Conservation (phyloP, 108 stramenopile genomes). For the Parietichytrium sp. region DNA sequence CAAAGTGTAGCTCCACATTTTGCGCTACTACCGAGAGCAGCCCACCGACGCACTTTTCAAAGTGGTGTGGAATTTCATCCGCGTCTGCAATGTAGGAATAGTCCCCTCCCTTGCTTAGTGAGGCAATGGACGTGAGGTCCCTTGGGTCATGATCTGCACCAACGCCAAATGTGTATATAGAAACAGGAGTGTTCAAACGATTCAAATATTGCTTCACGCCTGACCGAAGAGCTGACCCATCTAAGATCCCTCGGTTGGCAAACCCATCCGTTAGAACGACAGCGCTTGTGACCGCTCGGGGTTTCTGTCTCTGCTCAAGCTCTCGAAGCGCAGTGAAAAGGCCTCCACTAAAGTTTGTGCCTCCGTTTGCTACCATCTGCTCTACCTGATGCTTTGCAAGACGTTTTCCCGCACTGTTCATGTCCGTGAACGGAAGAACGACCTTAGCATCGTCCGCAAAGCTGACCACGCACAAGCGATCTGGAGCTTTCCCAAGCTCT, state of each 20-base stretch:
- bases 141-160: not conserved
- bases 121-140: not conserved
- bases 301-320: not conserved
- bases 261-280: conserved; percentile 19
- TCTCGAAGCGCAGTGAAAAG: not conserved
- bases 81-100: not conserved
- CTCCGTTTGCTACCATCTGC: not conserved
- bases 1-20: conserved; percentile 13
- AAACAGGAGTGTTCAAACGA: not conserved
- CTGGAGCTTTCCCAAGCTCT: not conserved
- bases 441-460: conserved; percentile 14
- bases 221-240: not conserved
- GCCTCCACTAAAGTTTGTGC: conserved; percentile 10
- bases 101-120: not conserved
- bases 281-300: not conserved
- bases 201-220: not conserved
- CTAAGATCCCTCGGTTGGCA: conserved; percentile 15
- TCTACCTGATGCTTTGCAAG: not conserved
- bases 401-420: not conserved
- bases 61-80: not conserved
- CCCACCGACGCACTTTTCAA: conserved; percentile 3
- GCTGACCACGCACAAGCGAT: conserved; percentile 1
- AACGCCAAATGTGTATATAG: not conserved
- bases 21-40: conserved; percentile 30
- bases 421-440: not conserved